Evolutionary conservation across 2,329 filamentous ascomycete species (phyloP).

Genomic region (Hypoxylon sp.): DNA sequence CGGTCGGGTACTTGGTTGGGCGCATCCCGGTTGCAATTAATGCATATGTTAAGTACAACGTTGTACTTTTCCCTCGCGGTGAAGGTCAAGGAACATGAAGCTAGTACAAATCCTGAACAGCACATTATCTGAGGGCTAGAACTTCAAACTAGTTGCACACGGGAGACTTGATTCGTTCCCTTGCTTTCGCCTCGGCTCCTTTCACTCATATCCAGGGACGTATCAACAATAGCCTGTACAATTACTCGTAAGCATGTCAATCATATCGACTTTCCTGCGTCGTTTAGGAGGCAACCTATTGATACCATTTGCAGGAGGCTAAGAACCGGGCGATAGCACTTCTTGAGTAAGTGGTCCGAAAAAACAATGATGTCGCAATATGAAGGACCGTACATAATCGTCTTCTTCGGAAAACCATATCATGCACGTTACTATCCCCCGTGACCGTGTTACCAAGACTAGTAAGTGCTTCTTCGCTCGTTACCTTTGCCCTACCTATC

Average conservation of each 20-base stretch:
- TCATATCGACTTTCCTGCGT: neutral
- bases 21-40: conserved; percentile 32
- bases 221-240: conserved; percentile 12
- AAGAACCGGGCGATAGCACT: conserved; percentile 32
- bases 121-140: conserved; percentile 24
- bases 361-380: conserved; percentile 27
- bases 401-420: conserved; percentile 1
- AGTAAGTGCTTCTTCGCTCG: conserved; percentile 31
- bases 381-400: conserved; percentile 25
- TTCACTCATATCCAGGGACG: neutral
- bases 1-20: conserved; percentile 39
- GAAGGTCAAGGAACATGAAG: conserved; percentile 5
- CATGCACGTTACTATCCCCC: conserved; percentile 14
- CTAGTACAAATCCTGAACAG: conserved; percentile 19
- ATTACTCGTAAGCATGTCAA: conserved; percentile 19
- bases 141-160: conserved; percentile 4
- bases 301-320: conserved; percentile 24
- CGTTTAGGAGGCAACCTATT: conserved; percentile 5
- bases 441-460: conserved; percentile 30
- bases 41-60: conserved; percentile 30
- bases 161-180: conserved; percentile 1
- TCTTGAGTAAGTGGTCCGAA: conserved; percentile 32
- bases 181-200: conserved; percentile 9
- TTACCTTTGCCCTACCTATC: conserved; percentile 20
- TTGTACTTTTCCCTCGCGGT: conserved; percentile 23